Evolutionary conservation across 2,329 filamentous ascomycete genomes (phyloP).

Genomic region (Stachybotrys chlorohalonatus): DNA sequence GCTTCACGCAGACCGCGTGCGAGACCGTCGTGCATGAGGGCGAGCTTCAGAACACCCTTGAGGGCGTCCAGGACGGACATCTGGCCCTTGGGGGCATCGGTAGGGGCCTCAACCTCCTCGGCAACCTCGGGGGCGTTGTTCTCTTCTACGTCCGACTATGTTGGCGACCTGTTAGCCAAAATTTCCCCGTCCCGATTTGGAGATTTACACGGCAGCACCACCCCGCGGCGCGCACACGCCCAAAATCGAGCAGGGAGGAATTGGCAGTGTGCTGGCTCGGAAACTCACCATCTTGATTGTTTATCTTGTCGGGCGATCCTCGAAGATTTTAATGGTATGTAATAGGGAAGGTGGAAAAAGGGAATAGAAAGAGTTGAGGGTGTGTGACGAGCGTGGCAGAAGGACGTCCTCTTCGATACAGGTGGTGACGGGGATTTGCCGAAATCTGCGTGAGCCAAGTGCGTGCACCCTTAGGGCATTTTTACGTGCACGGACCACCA

Average conservation of each 20-base stretch:
- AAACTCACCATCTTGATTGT: conserved; percentile 52
- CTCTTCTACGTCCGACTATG: conserved; percentile 99
- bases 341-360: conserved; percentile 10
- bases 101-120: conserved; percentile 92
- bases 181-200: not conserved
- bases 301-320: conserved; percentile 56
- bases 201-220: not conserved
- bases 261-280: conserved; percentile 1
- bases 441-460: conserved; percentile 21
- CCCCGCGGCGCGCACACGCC: no score
- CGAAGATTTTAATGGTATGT: conserved; percentile 43
- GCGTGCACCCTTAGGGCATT: conserved; percentile 32
- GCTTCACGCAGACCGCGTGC: conserved; percentile 97
- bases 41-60: conserved; percentile 97
- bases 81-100: conserved; percentile 83
- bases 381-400: conserved; percentile 11
- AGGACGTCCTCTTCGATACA: conserved; percentile 9
- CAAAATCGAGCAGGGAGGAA: not conserved
- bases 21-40: conserved; percentile 98
- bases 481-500: conserved; percentile 30
- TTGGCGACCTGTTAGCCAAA: conserved; percentile 10
- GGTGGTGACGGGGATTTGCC: conserved; percentile 25
- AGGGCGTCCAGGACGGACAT: conserved; percentile 98
- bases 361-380: conserved; percentile 10
- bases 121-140: conserved; percentile 73